Evolutionary conservation across 257 asterid genomes (phyloP).

Genomic region (Pogostemon cablin): DNA sequence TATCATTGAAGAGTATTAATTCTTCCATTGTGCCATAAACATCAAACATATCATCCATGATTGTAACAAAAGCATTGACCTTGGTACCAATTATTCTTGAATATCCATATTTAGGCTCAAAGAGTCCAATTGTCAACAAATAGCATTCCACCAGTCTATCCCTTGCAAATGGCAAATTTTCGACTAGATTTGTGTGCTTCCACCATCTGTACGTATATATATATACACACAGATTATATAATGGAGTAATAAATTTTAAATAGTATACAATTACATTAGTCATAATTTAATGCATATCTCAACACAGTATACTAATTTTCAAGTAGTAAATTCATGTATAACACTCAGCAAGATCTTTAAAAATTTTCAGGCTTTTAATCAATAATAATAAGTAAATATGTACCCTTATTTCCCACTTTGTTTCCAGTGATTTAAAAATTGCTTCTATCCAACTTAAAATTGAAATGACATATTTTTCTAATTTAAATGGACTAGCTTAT

Average conservation of each 20-base stretch:
- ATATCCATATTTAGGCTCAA: slow-evolving; percentile 36
- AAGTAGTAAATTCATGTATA: no score
- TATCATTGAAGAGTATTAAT: slow-evolving; percentile 41
- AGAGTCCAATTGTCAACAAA: slow-evolving; percentile 38
- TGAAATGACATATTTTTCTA: no score
- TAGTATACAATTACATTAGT: no score
- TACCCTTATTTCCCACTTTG: no score
- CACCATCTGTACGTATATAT: slow-evolving; percentile 51
- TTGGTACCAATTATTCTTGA: slow-evolving; percentile 34
- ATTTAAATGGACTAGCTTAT: no score
- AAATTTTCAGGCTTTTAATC: no score
- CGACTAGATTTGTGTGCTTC: slow-evolving; percentile 41
- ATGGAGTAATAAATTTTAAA: background rate
- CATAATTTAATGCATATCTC: no score
- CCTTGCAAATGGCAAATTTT: slow-evolving; percentile 53
- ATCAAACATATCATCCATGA: slow-evolving; percentile 43
- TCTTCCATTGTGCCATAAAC: slow-evolving; percentile 50
- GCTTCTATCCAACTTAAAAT: no score
- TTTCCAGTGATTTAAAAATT: no score
- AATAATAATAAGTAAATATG: no score
- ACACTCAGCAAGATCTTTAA: no score
- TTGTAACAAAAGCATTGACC: slow-evolving; percentile 34
- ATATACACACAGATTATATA: background rate
- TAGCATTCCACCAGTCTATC: slow-evolving; percentile 57
- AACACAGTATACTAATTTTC: no score